Conservation (phyloP, 768 basidiomycete species). For the Lactarius sanguifluus region DNA sequence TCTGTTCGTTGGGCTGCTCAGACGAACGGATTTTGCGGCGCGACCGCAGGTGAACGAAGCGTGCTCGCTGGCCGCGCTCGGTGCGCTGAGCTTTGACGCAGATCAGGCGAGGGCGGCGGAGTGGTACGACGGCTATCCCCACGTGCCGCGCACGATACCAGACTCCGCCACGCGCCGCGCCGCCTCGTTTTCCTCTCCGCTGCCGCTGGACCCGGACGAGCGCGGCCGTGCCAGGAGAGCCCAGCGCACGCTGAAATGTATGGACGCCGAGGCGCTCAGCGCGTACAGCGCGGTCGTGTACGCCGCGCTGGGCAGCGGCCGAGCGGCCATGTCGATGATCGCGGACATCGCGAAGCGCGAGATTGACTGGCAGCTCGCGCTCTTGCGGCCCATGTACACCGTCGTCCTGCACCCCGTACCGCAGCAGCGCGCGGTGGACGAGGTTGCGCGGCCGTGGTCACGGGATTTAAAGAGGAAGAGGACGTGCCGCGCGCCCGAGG, state of each 20-base stretch:
- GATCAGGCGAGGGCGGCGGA: constrained; percentile 19
- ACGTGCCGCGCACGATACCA: background rate
- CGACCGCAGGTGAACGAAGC: constrained; percentile 25
- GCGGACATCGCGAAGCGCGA: constrained; percentile 8
- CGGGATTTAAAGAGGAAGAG: background rate
- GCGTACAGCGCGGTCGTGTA: constrained; percentile 7
- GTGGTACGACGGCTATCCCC: constrained; percentile 13
- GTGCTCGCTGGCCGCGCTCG: constrained; percentile 20
- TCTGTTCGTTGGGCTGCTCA: background rate
- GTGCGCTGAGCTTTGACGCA: constrained; percentile 24
- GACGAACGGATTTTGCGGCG: constrained; percentile 1
- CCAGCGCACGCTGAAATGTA: background rate
- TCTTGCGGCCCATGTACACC: constrained; percentile 6
- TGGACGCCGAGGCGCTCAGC: constrained; percentile 16
- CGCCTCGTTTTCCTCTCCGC: background rate
- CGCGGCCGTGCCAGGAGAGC: background rate
- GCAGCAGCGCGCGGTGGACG: background rate
- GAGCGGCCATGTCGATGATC: constrained; percentile 16
- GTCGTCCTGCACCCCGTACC: background rate
- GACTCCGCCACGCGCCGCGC: constrained; percentile 7
- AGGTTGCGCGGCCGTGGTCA: background rate
- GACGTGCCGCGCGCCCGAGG: constrained; percentile 1
- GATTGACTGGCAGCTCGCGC: constrained; percentile 20
- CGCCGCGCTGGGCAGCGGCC: background rate
- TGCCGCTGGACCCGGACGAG: background rate